These are phyloP conservation scores for Kokia cookei DNA, from an alignment of 441 rosid genomes.

Conservation along the genomic window DNA sequence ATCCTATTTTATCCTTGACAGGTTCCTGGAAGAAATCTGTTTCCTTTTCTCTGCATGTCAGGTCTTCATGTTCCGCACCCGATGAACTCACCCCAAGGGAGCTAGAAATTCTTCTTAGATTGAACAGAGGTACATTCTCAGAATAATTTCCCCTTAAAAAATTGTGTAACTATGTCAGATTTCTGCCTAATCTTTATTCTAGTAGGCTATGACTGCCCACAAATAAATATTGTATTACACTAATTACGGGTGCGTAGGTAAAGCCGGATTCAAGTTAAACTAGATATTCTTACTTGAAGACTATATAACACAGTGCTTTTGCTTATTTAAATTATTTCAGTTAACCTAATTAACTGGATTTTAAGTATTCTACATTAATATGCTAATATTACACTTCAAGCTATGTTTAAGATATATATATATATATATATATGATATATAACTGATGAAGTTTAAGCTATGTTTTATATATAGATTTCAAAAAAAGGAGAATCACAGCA, in stretches of 20 bases:
- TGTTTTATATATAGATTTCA: constrained; percentile 31
- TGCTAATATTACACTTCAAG: neutral
- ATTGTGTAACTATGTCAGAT: neutral
- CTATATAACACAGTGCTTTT: neutral
- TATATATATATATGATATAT: no score
- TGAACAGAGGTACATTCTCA: constrained; percentile 36
- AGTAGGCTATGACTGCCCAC: neutral
- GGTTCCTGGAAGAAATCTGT: neutral
- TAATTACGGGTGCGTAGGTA: neutral
- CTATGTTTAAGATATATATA: no score
- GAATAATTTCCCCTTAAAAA: neutral
- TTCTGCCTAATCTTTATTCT: neutral
- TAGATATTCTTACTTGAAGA: neutral
- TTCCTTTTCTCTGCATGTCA: constrained; percentile 9
- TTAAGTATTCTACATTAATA: neutral
- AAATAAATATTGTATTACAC: neutral
- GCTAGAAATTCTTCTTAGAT: constrained; percentile 47
- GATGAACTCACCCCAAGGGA: constrained; percentile 57
- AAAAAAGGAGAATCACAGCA: constrained; percentile 41
- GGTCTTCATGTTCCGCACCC: constrained; percentile 61
- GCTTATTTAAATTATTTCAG: neutral
- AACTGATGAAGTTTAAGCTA: neutral
- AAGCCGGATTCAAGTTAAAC: neutral
- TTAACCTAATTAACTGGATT: neutral
- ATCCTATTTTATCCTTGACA: neutral